phyloP scores from a whole-genome alignment of 805 yeast species.

The Candida nemodendra region DNA sequence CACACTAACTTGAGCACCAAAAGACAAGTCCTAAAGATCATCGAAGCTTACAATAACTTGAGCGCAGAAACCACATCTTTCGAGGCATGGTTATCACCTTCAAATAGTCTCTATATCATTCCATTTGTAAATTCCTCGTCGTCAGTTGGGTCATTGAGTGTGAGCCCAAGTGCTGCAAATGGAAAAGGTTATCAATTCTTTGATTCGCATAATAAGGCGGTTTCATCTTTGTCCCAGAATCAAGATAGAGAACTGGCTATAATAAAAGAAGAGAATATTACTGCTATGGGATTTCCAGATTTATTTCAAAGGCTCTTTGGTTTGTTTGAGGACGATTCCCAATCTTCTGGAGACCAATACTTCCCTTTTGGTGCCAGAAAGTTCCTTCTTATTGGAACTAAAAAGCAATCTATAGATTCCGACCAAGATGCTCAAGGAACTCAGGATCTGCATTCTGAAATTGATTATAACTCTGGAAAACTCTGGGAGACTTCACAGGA shows the following conservation, averaged over 20 bases:
- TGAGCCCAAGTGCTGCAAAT: slow-evolving; percentile 4
- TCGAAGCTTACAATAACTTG: slow-evolving; percentile 20
- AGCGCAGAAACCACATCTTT: slow-evolving; percentile 16
- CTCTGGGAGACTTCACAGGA: background rate
- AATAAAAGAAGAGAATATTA: slow-evolving; percentile 28
- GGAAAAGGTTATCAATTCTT: slow-evolving; percentile 17
- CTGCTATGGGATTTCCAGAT: slow-evolving; percentile 29
- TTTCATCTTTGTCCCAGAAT: slow-evolving; percentile 3
- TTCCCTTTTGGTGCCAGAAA: slow-evolving; percentile 15
- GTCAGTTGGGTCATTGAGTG: slow-evolving; percentile 1
- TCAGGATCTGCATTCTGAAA: background rate
- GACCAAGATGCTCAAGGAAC: background rate
- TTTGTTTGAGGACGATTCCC: slow-evolving; percentile 11
- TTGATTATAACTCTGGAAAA: slow-evolving; percentile 1
- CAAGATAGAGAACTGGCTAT: slow-evolving; percentile 10
- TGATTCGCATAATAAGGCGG: slow-evolving; percentile 6
- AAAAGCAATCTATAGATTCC: slow-evolving; percentile 11
- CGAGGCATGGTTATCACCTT: slow-evolving; percentile 29
- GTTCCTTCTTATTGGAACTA: slow-evolving; percentile 25
- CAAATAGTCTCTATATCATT: slow-evolving; percentile 23
- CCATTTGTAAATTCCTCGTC: slow-evolving; percentile 14
- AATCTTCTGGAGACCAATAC: background rate
- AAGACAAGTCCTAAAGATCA: slow-evolving; percentile 16
- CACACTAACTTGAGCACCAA: slow-evolving; percentile 10
- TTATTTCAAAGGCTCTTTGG: slow-evolving; percentile 22